Conservation (phyloP, 2,329 filamentous ascomycete genomes). For the Xylariaceae sp. region DNA sequence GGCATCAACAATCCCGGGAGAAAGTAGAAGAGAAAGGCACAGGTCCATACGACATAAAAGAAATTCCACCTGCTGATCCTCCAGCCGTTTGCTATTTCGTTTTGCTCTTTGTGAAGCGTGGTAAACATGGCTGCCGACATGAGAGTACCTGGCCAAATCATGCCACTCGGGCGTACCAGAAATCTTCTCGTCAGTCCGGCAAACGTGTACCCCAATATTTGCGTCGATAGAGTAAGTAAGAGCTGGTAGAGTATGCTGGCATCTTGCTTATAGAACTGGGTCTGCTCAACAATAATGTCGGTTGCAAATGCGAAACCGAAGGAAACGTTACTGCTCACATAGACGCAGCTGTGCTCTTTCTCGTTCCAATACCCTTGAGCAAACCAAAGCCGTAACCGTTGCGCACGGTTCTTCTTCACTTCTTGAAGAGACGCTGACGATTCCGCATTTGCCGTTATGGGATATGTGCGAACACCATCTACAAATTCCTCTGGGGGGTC, state of each 20-base stretch:
- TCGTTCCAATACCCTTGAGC: conserved; percentile 84
- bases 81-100: conserved; percentile 83
- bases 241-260: conserved; percentile 79
- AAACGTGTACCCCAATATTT: conserved; percentile 86
- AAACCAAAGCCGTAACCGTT: conserved; percentile 71
- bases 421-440: conserved; percentile 14
- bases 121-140: conserved; percentile 91
- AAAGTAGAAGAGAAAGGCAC: conserved; percentile 82
- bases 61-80: conserved; percentile 82
- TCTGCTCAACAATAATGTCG: conserved; percentile 89
- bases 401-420: conserved; percentile 40
- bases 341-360: conserved; percentile 87
- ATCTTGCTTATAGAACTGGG: conserved; percentile 85
- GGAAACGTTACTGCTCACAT: conserved; percentile 87
- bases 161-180: conserved; percentile 81
- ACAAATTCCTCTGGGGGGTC: conserved; percentile 62
- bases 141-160: conserved; percentile 90
- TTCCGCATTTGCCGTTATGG: conserved; percentile 11
- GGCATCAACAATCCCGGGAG: conserved; percentile 82
- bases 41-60: conserved; percentile 75
- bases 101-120: conserved; percentile 83
- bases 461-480: conserved; percentile 52
- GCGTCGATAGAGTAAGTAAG: conserved; percentile 82
- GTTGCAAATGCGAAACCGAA: conserved; percentile 91
- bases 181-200: conserved; percentile 82